Evolutionary conservation across 192 early-diverging fungal species (phyloP), one percentile per base, ranked within the genome.

Genomic region (Gonapodya prolifera): DNA sequence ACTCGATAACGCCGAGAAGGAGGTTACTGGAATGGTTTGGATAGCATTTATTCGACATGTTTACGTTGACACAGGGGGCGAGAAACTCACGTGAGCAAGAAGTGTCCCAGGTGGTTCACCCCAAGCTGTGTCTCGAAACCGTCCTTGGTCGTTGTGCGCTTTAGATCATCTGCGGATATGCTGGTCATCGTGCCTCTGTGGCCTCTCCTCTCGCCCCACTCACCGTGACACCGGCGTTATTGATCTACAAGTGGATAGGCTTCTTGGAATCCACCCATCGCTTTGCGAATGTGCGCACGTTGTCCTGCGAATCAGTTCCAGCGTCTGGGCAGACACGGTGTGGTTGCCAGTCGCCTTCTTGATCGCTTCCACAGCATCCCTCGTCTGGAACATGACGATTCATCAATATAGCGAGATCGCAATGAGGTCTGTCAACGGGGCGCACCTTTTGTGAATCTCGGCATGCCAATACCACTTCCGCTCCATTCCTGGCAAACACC

Each of bases 81-180:
- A 61, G n/a, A n/a, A n/a, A 61, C 45, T 23, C 45, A 61, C 28
- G 71, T 73, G 18, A 80, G 75, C 31, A 34, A 34, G 18, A 70
- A 69, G 69, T 84, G 84, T 30, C 84, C 89, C 0, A 91, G 75
- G 78, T 90, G 88, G 75, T 87, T 89, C 30, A 80, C 79, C 1
- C 82, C 87, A 34, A 91, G 82, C 78, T 90, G 89, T 17, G 80
- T 80, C 80, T 90, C 88, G 61, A 84, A 78, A n/a, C 88, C 88
- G 34, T 91, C 85, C n/a, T 81, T 79, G 31, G 84, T 82, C 0
- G 80, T 17, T 29, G 2, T 69, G 8, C 35, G 23, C 35, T 76
- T 34, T 29, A 29, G 34, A 76, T 36, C 2, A 33, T 2, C 35
- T n/a, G n/a, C n/a, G n/a, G n/a, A n/a, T n/a, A n/a, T n/a, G n/a